Evolutionary conservation across 352 stramenopile genomes (phyloP).

Genomic region (Pythium rishiriense): DNA sequence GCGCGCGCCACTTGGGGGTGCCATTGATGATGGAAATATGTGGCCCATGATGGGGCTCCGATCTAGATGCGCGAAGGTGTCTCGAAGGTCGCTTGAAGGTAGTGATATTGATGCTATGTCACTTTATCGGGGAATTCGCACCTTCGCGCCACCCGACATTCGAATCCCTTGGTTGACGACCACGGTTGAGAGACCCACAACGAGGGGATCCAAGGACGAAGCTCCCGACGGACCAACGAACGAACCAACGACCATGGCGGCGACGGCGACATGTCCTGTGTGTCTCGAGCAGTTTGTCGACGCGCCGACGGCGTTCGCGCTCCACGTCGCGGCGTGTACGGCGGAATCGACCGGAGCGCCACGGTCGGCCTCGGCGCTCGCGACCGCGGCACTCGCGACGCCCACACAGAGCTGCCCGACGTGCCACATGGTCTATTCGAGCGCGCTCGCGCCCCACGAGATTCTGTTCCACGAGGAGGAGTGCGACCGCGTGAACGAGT

Average conservation of each 20-base stretch:
- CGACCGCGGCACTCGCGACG: background rate
- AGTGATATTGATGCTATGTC: background rate
- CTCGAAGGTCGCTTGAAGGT: background rate
- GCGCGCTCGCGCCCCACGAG: slow-evolving; percentile 44
- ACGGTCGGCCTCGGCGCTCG: background rate
- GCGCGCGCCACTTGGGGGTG: slow-evolving; percentile 14
- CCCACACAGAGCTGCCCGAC: slow-evolving; percentile 42
- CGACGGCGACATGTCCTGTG: slow-evolving; percentile 44
- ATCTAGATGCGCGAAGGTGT: slow-evolving; percentile 22
- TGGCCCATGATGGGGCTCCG: background rate
- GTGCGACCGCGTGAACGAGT: slow-evolving; percentile 65
- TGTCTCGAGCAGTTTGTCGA: slow-evolving; percentile 46
- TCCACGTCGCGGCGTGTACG: slow-evolving; percentile 61
- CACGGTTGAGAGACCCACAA: slow-evolving; percentile 1
- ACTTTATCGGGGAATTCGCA: background rate
- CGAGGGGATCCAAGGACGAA: background rate
- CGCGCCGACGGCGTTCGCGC: slow-evolving; percentile 40
- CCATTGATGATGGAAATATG: background rate
- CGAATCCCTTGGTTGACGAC: background rate
- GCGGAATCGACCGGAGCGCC: background rate
- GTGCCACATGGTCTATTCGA: slow-evolving; percentile 67
- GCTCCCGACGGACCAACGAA: too few relatives aligned
- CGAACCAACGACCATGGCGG: too few relatives aligned
- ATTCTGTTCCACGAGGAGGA: slow-evolving; percentile 80
- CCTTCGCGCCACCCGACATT: slow-evolving; percentile 15